phyloP scores from a whole-genome alignment of 345 rosid genomes.

The Populus pruinosa region DNA sequence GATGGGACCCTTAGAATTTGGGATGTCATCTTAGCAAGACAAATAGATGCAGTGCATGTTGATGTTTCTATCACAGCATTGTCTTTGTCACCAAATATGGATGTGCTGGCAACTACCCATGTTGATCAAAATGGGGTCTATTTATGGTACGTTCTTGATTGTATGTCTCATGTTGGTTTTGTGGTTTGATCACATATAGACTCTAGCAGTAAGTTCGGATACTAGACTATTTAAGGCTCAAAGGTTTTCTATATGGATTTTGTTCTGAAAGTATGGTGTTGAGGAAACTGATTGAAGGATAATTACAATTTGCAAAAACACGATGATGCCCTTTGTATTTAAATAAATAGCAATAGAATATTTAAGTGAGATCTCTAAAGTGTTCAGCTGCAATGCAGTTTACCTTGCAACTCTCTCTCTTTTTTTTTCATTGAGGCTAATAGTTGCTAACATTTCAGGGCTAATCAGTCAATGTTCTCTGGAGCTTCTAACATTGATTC shows the following conservation, averaged over 20 bases:
- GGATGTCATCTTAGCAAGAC: conserved; percentile 88
- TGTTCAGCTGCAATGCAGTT: not conserved
- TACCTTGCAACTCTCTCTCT: not conserved
- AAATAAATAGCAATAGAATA: not conserved
- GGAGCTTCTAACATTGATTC: conserved; percentile 59
- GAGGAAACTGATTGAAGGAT: not conserved
- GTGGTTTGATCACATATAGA: not conserved
- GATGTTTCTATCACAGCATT: conserved; percentile 80
- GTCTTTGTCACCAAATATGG: conserved; percentile 94
- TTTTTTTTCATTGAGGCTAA: not conserved
- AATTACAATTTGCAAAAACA: too few species aligned
- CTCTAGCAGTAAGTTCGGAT: not conserved
- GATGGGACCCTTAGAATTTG: conserved; percentile 91
- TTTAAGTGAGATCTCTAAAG: not conserved
- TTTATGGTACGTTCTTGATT: conserved; percentile 58
- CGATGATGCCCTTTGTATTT: not conserved
- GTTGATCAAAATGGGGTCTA: conserved; percentile 91
- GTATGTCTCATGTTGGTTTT: not conserved
- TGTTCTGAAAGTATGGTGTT: not conserved
- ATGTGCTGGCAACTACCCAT: conserved; percentile 84
- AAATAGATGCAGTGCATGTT: conserved; percentile 82
- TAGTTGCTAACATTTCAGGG: conserved; percentile 41
- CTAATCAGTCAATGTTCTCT: conserved; percentile 76
- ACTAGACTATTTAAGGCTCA: not conserved
- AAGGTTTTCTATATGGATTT: not conserved